Evolutionary conservation across 331 rosid genomes (phyloP).

Genomic region (Quercus tomentella): DNA sequence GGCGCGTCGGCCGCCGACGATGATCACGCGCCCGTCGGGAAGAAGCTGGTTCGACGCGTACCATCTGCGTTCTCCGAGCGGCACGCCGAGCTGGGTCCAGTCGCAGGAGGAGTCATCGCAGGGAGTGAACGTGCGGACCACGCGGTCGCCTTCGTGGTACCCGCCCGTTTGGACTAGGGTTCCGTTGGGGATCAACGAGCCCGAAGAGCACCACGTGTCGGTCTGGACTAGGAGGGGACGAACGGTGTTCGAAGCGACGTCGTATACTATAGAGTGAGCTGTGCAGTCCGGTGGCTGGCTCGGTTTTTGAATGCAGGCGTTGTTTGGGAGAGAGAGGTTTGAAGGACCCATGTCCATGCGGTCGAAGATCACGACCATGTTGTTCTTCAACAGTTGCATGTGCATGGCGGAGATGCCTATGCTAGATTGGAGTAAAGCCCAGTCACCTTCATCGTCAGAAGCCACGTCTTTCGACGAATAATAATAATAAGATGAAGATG

Average conservation of each 20-base stretch:
- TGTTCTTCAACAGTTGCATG: slow-evolving; percentile 75
- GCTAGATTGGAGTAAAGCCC: slow-evolving; percentile 54
- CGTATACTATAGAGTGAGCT: slow-evolving; percentile 70
- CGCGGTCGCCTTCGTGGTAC: slow-evolving; percentile 48
- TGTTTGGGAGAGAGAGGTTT: slow-evolving; percentile 48
- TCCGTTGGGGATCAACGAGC: slow-evolving; percentile 44
- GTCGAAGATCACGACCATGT: slow-evolving; percentile 68
- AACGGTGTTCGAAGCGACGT: slow-evolving; percentile 36
- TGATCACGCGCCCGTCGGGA: slow-evolving; percentile 51
- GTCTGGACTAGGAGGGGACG: slow-evolving; percentile 53
- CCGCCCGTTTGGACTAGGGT: slow-evolving; percentile 74
- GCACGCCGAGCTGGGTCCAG: slow-evolving; percentile 38
- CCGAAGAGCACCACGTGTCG: slow-evolving; percentile 88
- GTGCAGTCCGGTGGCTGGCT: slow-evolving; percentile 62
- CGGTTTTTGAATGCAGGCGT: slow-evolving; percentile 23
- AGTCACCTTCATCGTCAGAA: slow-evolving; percentile 33
- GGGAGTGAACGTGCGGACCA: slow-evolving; percentile 43
- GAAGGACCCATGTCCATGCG: slow-evolving; percentile 84
- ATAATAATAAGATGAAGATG: background rate
- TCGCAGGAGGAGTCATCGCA: slow-evolving; percentile 40
- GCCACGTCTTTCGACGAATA: no score
- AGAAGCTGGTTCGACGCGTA: slow-evolving; percentile 67
- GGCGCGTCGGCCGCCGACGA: slow-evolving; percentile 52
- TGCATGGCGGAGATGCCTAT: slow-evolving; percentile 94
- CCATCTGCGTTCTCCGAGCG: slow-evolving; percentile 43